Evolutionary conservation across 2,329 filamentous ascomycete species (phyloP), one percentile per base, ranked within the genome.

Genomic region (Teratosphaeria pseudoeucalypti): DNA sequence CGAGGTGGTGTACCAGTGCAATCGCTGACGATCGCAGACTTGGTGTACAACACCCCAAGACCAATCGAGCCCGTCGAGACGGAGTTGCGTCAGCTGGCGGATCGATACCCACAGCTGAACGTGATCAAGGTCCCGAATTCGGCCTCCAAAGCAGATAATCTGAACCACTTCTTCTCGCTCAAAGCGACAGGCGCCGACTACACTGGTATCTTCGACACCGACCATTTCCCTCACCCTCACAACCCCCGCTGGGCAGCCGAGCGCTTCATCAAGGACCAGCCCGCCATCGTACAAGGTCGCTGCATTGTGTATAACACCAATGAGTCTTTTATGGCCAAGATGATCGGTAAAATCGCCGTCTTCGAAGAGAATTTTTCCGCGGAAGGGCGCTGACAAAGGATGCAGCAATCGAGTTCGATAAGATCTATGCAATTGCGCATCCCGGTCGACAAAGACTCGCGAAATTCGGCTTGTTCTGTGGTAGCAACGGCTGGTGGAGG

Each of bases 361-460:
- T 76, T 2, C 11, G 11, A 14, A 12, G 1, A 53, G 1, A 6
- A 32, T 7, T 23, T 23, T 4, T 12, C 19, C n/a, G 49, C 4
- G 3, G 49, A 23, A 53, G n/a, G 27, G 27, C 19, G 19, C 49
- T 26, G 11, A 53, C 34, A 39, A 16, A 16, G 34, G 34, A 39
- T 39, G 11, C 34, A 39, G 32, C 57, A 12, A 74, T 79, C 37
- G 78, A 80, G 62, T 80, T 80, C 59, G 78, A 80, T 67, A 79
- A 79, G 66, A 80, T 80, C 60, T 80, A 80, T 63, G 78, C 77
- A 2, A 77, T 79, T 11, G 79, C 78, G 11, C 78, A 80, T 62
- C 78, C 78, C 1, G 78, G 78, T 5, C 73, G 78, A 10, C 73
- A 76, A 10, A 71, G 74, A 5, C 75, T 79, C 71, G 79, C 75